A percentile compares a stretch with the other conserved stretches of the same genome.
Conservation (phyloP, 495 filamentous ascomycete genomes). For the Amorphotheca resinae region DNA sequence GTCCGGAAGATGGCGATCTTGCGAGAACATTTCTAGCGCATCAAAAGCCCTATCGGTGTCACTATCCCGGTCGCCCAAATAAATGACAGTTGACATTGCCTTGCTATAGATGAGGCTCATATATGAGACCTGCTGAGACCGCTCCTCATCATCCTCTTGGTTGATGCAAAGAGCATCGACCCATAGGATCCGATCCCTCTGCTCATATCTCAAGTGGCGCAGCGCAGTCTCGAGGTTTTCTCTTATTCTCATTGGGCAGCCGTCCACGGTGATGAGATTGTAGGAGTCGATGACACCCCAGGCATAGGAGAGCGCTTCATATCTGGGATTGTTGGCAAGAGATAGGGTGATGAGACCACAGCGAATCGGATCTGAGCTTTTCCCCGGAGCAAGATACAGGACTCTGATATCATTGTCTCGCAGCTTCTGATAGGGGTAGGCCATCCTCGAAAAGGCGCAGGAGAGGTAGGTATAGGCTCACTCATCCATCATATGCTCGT, state of each 20-base stretch:
- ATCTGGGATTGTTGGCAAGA: not conserved
- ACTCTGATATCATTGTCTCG: not conserved
- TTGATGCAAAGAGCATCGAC: constrained; percentile 10
- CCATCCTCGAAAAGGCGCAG: not conserved
- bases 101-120: constrained; percentile 5
- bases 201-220: constrained; percentile 12
- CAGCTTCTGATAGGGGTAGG: not conserved
- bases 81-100: not conserved
- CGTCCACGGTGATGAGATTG: not conserved
- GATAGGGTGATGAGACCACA: not conserved
- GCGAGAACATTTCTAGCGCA: not conserved
- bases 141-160: constrained; percentile 7
- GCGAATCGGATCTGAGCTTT: not conserved
- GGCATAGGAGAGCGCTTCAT: not conserved
- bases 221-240: constrained; percentile 4
- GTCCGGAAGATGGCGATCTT: not conserved
- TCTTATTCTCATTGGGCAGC: not conserved
- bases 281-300: not conserved
- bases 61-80: not conserved
- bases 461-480: too few relatives aligned
- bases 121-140: constrained; percentile 2
- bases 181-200: constrained; percentile 7
- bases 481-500: too few relatives aligned
- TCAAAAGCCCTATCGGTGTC: not conserved
- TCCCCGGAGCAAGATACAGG: not conserved